Percentiles rank a stretch among this genome's conserved stretches.
phyloP scores from a whole-genome alignment of 2,329 filamentous ascomycete species.

The Scleromitrula shiraiana region DNA sequence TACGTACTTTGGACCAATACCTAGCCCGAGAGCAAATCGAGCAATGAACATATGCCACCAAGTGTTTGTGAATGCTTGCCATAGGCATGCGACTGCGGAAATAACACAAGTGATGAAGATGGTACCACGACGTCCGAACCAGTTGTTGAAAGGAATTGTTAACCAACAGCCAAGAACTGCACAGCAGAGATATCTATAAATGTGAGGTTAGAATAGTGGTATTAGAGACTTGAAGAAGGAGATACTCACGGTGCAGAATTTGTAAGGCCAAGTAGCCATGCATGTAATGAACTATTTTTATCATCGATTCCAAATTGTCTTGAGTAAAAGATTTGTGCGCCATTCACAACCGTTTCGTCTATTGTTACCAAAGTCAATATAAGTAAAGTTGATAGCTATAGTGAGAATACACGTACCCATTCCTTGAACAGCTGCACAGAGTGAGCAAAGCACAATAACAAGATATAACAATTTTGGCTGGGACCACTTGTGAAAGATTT shows the following conservation, averaged over 20 bases:
- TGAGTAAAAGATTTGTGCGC: slow-evolving; percentile 59
- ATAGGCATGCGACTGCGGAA: slow-evolving; percentile 45
- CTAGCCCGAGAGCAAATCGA: slow-evolving; percentile 61
- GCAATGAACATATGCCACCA: slow-evolving; percentile 67
- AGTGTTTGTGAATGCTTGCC: slow-evolving; percentile 43
- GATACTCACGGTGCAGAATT: slow-evolving; percentile 43
- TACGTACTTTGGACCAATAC: slow-evolving; percentile 56
- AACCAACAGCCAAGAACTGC: slow-evolving; percentile 65
- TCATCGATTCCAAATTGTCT: slow-evolving; percentile 51
- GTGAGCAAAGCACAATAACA: slow-evolving; percentile 59
- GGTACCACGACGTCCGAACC: slow-evolving; percentile 62
- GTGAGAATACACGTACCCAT: no score
- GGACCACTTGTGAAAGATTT: slow-evolving; percentile 60
- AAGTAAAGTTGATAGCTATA: no score
- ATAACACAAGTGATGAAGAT: slow-evolving; percentile 59
- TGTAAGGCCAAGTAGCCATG: slow-evolving; percentile 53
- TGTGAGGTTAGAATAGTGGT: neutral
- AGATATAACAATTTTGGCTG: slow-evolving; percentile 56
- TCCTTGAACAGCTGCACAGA: slow-evolving; percentile 62
- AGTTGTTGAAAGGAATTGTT: slow-evolving; percentile 63
- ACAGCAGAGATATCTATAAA: slow-evolving; percentile 49
- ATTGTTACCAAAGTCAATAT: no score
- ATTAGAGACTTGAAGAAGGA: neutral
- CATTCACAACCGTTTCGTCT: slow-evolving; percentile 63
- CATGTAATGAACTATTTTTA: slow-evolving; percentile 35